Evolutionary conservation across 2,329 filamentous ascomycete species (phyloP), one percentile per base, ranked within the genome.

Genomic region (Teratosphaeria gauchensis): DNA sequence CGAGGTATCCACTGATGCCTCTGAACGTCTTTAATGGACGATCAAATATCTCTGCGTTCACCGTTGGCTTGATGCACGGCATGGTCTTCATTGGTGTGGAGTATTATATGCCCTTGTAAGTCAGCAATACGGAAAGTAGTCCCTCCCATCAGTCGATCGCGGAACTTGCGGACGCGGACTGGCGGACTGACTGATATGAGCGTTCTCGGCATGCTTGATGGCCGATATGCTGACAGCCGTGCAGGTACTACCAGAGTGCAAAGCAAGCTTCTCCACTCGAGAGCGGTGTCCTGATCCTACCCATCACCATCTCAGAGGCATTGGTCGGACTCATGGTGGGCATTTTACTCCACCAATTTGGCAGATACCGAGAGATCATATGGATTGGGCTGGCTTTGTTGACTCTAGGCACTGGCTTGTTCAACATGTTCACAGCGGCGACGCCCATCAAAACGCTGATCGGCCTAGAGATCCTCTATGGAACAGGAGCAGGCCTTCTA

Each of bases 1-100:
- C 86, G 3, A 76, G 77, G 57, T 82, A 85, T 64, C 87, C 88
- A 0, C 74, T 91, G n/a, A 85, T 90, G 64, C 88, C 87, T 0
- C 72, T 88, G 58, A 75, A 75, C 2, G 74, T 90, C 0, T 88
- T 89, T 71, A 73, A 72, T 1, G 74, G 76, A 16, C 66, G 73
- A 33, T 82, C 84, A 1, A 85, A 83, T 57, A 68, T 83, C 11
- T 85, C 85, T 0, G 76, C 78, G 3, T 77, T 87, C n/a, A 65
- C 73, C 0, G 75, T 81, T 1, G 71, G 72, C 2, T 79, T 78
- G 64, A 72, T 74, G 16, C 78, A 82, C 63, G 75, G 76, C 14
- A 78, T 80, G 62, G 77, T 74, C 35, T 87, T 87, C 70, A 85
- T 88, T 48, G 82, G 80, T 0, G 78, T 78, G 1, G 82, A 84